Evolutionary conservation across 495 filamentous ascomycete species (phyloP).

Genomic region (Penicillium bovifimosum): DNA sequence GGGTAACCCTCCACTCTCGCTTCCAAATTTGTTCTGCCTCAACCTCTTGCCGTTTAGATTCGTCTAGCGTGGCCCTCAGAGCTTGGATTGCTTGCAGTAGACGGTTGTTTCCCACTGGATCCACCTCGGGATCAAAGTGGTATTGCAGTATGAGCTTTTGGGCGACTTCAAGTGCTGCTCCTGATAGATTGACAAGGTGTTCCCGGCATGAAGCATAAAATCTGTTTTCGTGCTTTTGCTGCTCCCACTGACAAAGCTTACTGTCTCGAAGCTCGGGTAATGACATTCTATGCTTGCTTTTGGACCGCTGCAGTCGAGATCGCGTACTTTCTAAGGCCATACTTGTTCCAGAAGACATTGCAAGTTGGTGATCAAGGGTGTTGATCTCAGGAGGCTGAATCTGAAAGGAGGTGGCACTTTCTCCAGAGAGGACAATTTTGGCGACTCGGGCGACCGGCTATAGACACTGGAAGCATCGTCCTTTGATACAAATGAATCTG

Average conservation of each 20-base stretch:
- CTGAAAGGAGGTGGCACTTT: no score
- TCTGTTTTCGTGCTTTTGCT: constrained; percentile 8
- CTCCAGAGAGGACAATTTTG: no score
- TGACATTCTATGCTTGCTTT: neutral
- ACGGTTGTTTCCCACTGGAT: neutral
- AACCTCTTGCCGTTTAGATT: neutral
- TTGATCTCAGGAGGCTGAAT: no score
- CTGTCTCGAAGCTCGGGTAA: neutral
- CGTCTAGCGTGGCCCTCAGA: neutral
- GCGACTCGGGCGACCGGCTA: no score
- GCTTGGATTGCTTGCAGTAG: neutral
- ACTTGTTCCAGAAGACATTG: no score
- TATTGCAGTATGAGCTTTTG: neutral
- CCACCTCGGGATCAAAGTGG: neutral
- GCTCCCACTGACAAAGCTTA: constrained; percentile 2
- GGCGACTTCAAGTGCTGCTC: neutral
- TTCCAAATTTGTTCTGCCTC: constrained; percentile 2
- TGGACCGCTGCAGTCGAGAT: no score
- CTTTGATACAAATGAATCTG: no score
- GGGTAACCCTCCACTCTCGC: neutral
- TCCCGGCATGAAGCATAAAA: constrained; percentile 10
- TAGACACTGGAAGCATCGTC: no score
- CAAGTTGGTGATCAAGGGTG: no score
- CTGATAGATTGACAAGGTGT: neutral
- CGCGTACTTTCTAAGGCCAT: no score